Evolutionary conservation across 2,329 filamentous ascomycete species (phyloP), one percentile per base, ranked within the genome.

Genomic region (Dothiorella sarmentorum): DNA sequence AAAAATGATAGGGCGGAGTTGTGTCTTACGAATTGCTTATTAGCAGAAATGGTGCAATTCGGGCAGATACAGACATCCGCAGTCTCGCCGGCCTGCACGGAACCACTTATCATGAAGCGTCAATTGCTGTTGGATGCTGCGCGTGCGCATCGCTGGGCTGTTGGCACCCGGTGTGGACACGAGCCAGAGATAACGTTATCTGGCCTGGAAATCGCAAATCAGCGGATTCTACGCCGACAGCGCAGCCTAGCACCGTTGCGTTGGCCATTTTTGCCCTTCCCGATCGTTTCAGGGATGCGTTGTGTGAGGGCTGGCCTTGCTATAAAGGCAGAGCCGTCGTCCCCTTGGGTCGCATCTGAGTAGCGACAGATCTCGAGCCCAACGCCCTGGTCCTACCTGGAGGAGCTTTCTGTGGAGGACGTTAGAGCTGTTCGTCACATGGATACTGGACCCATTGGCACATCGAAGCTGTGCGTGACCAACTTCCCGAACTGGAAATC

Each of bases 151-250:
- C 47, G 47, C 47, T 52, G 31, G 33, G 29, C 31, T 38, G 47
- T 37, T 53, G 49, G 49, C 49, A 35, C 49, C 40, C 49, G 49
- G 49, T 35, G 49, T 35, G 49, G 31, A 52, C 47, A 52, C 49
- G 49, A 53, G 22, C 29, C 33, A 53, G 24, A 51, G 49, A 53
- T 53, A 53, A 53, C 49, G 49, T 53, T 53, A 53, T 53, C 49
- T 51, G 49, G 33, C 22, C n/a, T 53, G 7, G 49, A 40, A 53
- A 53, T 53, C 49, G 49, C 49, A 53, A 53, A 53, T 53, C 49
- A 53, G 49, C 49, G 24, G 49, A 37, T 22, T 38, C 29, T 53
- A 35, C 49, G 49, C 49, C 35, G 22, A 26, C 29, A 18, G 49
- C 49, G 49, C 49, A 27, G 49, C 35, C 22, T 38, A 52, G 47